Evolutionary conservation across 371 early-diverging fungal genomes (phyloP), one percentile per base, ranked within the genome.

Genomic region (Mucor sp.): DNA sequence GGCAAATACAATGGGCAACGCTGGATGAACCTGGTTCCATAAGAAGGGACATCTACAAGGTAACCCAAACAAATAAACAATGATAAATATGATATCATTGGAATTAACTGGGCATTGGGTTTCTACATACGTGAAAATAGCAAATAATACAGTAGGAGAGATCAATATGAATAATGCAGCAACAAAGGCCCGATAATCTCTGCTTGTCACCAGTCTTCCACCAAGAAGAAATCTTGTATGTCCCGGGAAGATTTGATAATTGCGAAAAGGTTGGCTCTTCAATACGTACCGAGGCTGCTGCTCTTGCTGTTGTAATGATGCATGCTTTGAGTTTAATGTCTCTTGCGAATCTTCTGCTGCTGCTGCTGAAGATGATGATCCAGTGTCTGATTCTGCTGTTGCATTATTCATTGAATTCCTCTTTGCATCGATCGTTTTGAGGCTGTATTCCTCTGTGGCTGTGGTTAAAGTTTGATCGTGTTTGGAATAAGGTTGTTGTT

Each of bases 161-260:
- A 82, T 41, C 37, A 96, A 73, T 65, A 95, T 75, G 21, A 84
- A 70, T 14, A 91, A 59, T 0, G 92, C 88, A 15, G 87, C 55
- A 5, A 82, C 21, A 74, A 96, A 94, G 7, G 89, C 87, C 55
- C 79, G 78, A 37, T 80, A 87, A 25, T 85, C 86, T 62, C 79
- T 80, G 67, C 91, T 87, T 0, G 93, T 93, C 57, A 90, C 82
- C 23, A 88, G 71, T 43, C 91, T 83, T 4, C 93, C 93, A 23
- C 82, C 75, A n/a, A 85, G 80, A 58, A 89, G 80, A 67, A 89
- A 86, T 6, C 75, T 41, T 59, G 84, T 86, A 43, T 79, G 68
- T 11, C 88, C 86, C 25, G 68, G 76, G 56, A 76, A 79, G 17
- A 68, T 43, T 61, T 76, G 67, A 66, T 79, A 79, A 63, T 79